phyloP scores from a whole-genome alignment of 148 eudicot species.

The Rhododendron ferrugineum region DNA sequence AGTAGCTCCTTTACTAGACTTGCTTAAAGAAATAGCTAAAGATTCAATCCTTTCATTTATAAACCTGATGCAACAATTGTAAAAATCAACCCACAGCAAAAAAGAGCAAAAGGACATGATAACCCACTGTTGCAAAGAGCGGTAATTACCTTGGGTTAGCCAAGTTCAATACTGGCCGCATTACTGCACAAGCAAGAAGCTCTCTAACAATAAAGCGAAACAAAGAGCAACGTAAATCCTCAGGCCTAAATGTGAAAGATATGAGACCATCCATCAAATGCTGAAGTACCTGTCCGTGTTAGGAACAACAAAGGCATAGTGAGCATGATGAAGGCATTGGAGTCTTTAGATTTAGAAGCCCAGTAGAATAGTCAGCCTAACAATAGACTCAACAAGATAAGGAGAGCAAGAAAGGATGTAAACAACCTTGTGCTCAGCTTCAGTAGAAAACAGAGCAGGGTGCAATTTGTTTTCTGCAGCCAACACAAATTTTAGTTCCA shows the following conservation, averaged over 20 bases:
- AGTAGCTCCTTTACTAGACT: conserved; percentile 43
- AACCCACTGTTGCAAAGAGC: background rate
- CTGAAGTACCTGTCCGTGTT: conserved; percentile 72
- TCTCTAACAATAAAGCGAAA: conserved; percentile 75
- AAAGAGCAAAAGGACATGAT: background rate
- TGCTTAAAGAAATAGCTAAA: conserved; percentile 49
- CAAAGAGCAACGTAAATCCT: conserved; percentile 87
- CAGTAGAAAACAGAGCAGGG: conserved; percentile 85
- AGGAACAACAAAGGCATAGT: background rate
- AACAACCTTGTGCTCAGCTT: conserved; percentile 91
- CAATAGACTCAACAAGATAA: background rate
- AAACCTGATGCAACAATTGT: conserved; percentile 49
- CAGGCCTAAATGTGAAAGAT: conserved; percentile 60
- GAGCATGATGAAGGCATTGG: conserved; percentile 3
- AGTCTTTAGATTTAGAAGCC: background rate
- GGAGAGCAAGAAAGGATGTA: conserved; percentile 1
- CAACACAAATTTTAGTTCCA: conserved; percentile 55
- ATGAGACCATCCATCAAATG: conserved; percentile 85
- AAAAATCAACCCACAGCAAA: conserved; percentile 12
- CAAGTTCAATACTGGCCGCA: conserved; percentile 80
- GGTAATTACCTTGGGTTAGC: conserved; percentile 76
- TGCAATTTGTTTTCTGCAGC: conserved; percentile 81
- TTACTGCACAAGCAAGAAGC: conserved; percentile 92
- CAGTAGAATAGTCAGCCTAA: background rate
- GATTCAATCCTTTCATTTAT: conserved; percentile 94